Evolutionary conservation across 352 stramenopile species (phyloP), one percentile per base, ranked within the genome.

Genomic region (Pythium diclinum): DNA sequence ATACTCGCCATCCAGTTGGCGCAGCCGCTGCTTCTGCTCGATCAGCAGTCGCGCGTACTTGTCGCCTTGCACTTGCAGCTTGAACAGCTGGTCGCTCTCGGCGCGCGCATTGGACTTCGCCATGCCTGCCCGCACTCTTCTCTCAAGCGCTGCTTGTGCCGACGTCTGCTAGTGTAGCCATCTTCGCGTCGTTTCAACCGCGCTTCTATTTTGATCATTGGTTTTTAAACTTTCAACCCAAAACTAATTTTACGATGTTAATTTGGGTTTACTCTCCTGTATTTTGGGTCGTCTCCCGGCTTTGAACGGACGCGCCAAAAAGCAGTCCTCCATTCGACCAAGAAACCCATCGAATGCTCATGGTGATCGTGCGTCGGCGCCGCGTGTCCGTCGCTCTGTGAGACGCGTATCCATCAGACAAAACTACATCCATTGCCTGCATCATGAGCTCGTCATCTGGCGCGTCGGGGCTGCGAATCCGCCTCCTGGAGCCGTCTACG

Each of bases 31-130:
- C 60, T 91, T 92, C 66, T 91, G 80, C 56, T 81, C 81, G 10
- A 88, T 73, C 9, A 92, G 63, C 38, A 91, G 67, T 16, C 81
- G 71, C 34, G 84, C 77, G 57, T 89, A 93, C 67, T 90, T 91
- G 77, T 93, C 84, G 17, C 80, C 80, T 67, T 91, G 80, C 3
- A 91, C 72, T 61, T 93, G 84, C n/a, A 93, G 68, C 54, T 87
- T 87, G 74, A 93, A 93, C 55, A 91, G 77, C 72, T 88, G 76
- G 61, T 93, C 84, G 51, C 80, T 91, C 72, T 91, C 81, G 25
- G 80, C 79, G 33, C 76, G 75, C 48, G 76, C 79, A 61, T 88
- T 88, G 30, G 76, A 80, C 74, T 84, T 87, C 70, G 77, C 74
- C 77, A 88, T 89, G 44, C 28, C 25, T 28, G 25, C 4, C 25